Evolutionary conservation across 257 asterid genomes (phyloP).

Genomic region (Nicotiana benthamiana): DNA sequence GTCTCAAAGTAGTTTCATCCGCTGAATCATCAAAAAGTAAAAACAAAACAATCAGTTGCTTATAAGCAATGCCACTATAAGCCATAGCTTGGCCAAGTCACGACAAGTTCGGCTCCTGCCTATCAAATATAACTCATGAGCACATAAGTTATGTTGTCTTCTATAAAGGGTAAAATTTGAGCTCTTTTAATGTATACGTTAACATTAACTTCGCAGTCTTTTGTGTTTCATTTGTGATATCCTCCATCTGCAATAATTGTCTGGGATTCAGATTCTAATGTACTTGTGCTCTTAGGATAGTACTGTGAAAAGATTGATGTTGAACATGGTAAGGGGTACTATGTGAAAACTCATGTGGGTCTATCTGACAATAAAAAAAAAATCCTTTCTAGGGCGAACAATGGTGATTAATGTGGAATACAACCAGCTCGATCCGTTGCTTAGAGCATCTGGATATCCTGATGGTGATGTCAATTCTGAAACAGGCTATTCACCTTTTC

Average conservation of each 20-base stretch:
- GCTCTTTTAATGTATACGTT: neutral
- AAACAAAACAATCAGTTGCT: neutral
- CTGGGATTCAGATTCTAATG: neutral
- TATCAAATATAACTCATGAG: neutral
- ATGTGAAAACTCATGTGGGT: neutral
- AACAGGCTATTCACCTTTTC: constrained; percentile 96
- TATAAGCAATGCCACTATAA: neutral
- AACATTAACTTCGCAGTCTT: neutral
- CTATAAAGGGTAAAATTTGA: neutral
- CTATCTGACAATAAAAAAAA: neutral
- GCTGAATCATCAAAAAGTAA: neutral
- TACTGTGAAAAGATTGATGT: neutral
- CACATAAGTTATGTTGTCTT: neutral
- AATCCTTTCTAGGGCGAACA: constrained; percentile 58
- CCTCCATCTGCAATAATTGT: neutral
- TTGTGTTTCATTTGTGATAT: neutral
- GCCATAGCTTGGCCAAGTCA: neutral
- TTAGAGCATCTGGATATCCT: constrained; percentile 85
- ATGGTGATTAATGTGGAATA: constrained; percentile 99
- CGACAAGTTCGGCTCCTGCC: neutral
- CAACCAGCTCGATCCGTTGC: constrained; percentile 97
- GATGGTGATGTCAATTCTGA: constrained; percentile 93
- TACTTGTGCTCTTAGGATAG: neutral
- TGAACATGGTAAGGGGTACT: neutral
- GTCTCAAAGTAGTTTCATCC: neutral